Conservation (phyloP, 2,329 filamentous ascomycete species). For the Xylariaceae sp. region DNA sequence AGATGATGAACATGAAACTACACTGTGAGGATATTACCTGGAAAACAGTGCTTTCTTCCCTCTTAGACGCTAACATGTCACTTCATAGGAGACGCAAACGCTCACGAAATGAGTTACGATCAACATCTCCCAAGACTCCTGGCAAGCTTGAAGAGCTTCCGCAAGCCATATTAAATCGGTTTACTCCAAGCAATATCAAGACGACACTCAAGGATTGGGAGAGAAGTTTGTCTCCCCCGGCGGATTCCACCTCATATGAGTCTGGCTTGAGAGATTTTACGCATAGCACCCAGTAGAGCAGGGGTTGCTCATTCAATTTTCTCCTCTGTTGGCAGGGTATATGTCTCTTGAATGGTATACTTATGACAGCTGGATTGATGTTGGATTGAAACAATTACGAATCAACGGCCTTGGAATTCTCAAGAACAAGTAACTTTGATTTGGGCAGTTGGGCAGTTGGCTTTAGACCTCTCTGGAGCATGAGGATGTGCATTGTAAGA, state of each 20-base stretch:
- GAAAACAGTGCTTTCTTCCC: constrained; percentile 22
- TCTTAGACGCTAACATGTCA: no score
- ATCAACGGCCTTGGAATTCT: no score
- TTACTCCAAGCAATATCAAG: constrained; percentile 73
- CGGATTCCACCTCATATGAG: constrained; percentile 24
- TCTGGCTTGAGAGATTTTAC: constrained; percentile 9
- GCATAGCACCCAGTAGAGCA: constrained; percentile 9
- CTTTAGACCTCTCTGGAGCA: neutral
- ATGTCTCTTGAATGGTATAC: neutral
- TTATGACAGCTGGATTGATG: no score
- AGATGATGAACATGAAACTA: constrained; percentile 41
- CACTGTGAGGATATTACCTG: constrained; percentile 42
- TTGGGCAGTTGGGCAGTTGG: neutral
- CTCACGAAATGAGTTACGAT: constrained; percentile 25
- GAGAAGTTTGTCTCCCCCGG: constrained; percentile 61
- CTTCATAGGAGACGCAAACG: constrained; percentile 30
- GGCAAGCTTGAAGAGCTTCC: constrained; percentile 53
- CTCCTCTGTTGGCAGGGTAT: neutral
- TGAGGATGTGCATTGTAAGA: neutral
- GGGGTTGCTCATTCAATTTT: constrained; percentile 6
- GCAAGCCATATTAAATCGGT: constrained; percentile 67
- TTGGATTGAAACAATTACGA: no score
- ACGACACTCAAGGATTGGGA: constrained; percentile 91
- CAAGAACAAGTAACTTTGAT: no score
- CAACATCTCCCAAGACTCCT: constrained; percentile 30